Evolutionary conservation across 805 yeast genomes (phyloP).

Genomic region (Yamadazyma phyllophila): DNA sequence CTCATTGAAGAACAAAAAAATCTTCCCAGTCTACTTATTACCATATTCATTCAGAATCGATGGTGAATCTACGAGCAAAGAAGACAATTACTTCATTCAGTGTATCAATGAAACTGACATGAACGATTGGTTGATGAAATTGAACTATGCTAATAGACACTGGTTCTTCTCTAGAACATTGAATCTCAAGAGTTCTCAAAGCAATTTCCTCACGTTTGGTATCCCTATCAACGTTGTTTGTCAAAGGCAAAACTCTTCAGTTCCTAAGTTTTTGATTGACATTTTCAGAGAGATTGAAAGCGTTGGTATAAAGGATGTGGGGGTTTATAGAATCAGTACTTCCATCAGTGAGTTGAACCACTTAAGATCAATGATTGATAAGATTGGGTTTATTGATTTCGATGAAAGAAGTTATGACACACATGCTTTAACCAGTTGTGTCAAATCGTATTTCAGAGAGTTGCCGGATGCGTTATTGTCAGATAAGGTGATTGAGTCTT

Average conservation of each 20-base stretch:
- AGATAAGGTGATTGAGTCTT: conserved; percentile 58
- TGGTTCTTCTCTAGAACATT: conserved; percentile 51
- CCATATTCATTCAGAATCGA: conserved; percentile 51
- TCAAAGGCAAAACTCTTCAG: conserved; percentile 57
- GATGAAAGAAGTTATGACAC: conserved; percentile 62
- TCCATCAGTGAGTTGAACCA: conserved; percentile 46
- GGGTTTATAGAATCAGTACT: conserved; percentile 74
- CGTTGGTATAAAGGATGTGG: conserved; percentile 89
- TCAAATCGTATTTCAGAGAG: conserved; percentile 80
- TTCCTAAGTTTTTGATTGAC: conserved; percentile 66
- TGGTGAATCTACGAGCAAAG: conserved; percentile 30
- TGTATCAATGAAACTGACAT: conserved; percentile 60
- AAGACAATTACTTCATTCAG: conserved; percentile 63
- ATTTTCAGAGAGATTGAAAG: conserved; percentile 74
- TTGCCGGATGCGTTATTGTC: conserved; percentile 82
- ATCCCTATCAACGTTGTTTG: conserved; percentile 79
- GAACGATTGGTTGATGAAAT: conserved; percentile 66
- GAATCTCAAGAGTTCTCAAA: conserved; percentile 15
- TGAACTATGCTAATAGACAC: conserved; percentile 49
- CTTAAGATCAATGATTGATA: conserved; percentile 45
- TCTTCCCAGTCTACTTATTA: conserved; percentile 52
- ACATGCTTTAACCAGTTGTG: conserved; percentile 84
- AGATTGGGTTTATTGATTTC: conserved; percentile 46
- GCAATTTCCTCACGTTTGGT: conserved; percentile 61
- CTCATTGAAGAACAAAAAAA: conserved; percentile 44